Evolutionary conservation across 441 rosid genomes (phyloP).

Genomic region (Francoa sonchifolia): DNA sequence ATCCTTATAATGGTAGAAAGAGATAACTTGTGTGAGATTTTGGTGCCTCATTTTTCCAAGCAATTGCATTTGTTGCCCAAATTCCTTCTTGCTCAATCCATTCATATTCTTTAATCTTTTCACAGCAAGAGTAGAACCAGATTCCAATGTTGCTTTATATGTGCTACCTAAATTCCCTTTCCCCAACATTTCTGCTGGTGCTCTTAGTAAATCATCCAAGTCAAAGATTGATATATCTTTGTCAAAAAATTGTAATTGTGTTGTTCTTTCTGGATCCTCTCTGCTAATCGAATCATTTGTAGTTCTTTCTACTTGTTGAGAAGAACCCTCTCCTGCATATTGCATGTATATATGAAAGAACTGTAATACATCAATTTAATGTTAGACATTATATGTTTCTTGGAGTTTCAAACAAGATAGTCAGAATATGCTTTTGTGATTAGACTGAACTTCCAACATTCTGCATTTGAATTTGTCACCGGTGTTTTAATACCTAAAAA

Average conservation of each 20-base stretch:
- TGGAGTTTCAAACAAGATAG: not conserved
- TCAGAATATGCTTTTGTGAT: too few species aligned
- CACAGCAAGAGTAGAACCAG: slow-evolving; percentile 28
- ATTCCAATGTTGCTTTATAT: slow-evolving; percentile 36
- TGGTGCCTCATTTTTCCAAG: slow-evolving; percentile 39
- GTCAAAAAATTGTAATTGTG: slow-evolving; percentile 33
- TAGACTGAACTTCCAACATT: too few species aligned
- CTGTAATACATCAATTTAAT: not conserved
- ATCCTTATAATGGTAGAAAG: slow-evolving; percentile 35
- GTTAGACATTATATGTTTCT: not conserved
- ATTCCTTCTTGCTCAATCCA: slow-evolving; percentile 30
- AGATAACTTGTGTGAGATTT: slow-evolving; percentile 30
- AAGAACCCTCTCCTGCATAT: slow-evolving; percentile 10
- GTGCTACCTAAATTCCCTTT: slow-evolving; percentile 39
- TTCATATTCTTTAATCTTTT: slow-evolving; percentile 31
- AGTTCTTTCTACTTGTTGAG: slow-evolving; percentile 11
- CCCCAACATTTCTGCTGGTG: slow-evolving; percentile 44
- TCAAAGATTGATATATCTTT: slow-evolving; percentile 25
- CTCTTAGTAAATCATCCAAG: slow-evolving; percentile 47
- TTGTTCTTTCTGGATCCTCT: slow-evolving; percentile 30
- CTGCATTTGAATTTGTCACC: too few species aligned
- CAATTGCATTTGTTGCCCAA: slow-evolving; percentile 35
- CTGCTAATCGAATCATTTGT: slow-evolving; percentile 8
- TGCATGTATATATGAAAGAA: too few species aligned
- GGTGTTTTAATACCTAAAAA: too few species aligned